These are phyloP conservation scores for Cladobotryum protrusum DNA, from an alignment of 2,329 filamentous ascomycete species.

Conservation along the genomic window DNA sequence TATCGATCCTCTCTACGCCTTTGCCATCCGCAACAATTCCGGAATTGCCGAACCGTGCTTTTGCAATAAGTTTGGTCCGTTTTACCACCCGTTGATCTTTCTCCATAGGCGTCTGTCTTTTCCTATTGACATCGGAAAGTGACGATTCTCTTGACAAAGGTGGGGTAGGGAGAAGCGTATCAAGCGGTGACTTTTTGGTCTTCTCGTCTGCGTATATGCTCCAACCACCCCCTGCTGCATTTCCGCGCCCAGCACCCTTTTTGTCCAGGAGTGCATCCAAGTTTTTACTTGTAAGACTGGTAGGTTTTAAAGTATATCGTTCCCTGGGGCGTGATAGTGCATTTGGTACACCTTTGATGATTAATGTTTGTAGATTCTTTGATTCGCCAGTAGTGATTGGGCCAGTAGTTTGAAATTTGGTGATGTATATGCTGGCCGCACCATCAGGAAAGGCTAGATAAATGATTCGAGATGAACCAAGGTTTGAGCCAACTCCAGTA, in stretches of 20 bases:
- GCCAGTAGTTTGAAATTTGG: conserved; percentile 42
- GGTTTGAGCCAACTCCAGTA: conserved; percentile 35
- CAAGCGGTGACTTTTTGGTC: conserved; percentile 48
- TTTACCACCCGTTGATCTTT: conserved; percentile 40
- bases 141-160: conserved; percentile 34
- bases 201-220: conserved; percentile 66
- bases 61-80: conserved; percentile 54
- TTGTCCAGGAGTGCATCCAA: conserved; percentile 63
- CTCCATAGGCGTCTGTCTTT: conserved; percentile 21
- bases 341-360: conserved; percentile 75
- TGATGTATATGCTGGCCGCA: conserved; percentile 67
- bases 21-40: conserved; percentile 50
- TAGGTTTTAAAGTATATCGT: conserved; percentile 62
- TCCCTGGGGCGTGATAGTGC: conserved; percentile 70
- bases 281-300: conserved; percentile 64
- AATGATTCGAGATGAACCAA: conserved; percentile 64
- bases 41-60: conserved; percentile 63
- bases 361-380: conserved; percentile 60
- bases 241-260: conserved; percentile 63
- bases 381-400: conserved; percentile 43
- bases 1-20: conserved; percentile 56
- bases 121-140: conserved; percentile 21
- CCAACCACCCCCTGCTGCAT: conserved; percentile 72
- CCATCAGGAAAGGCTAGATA: conserved; percentile 80
- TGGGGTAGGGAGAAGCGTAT: conserved; percentile 42